Evolutionary conservation across 2,329 filamentous ascomycete genomes (phyloP).

Genomic region (Colletotrichum cuscutae): DNA sequence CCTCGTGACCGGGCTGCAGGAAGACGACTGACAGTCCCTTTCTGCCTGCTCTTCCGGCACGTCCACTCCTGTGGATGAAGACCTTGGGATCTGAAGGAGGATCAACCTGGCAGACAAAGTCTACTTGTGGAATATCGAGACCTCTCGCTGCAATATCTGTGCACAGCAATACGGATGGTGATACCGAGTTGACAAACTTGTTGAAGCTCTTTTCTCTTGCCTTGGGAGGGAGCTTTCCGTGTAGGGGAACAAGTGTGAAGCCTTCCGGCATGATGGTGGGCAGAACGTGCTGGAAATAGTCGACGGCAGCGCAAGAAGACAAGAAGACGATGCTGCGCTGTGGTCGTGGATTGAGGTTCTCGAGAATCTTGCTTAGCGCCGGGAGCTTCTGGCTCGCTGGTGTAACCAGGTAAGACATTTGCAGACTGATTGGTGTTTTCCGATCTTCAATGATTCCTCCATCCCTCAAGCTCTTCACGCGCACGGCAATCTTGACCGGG

Average conservation of each 20-base stretch:
- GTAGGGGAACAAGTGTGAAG: conserved; percentile 81
- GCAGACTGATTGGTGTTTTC: conserved; percentile 89
- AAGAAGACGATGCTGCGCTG: conserved; percentile 92
- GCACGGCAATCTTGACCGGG: conserved; percentile 93
- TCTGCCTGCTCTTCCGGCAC: conserved; percentile 89
- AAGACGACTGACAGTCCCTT: conserved; percentile 88
- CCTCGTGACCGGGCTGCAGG: conserved; percentile 84
- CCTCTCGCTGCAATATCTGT: conserved; percentile 93
- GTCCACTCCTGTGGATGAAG: conserved; percentile 92
- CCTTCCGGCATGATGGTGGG: conserved; percentile 75
- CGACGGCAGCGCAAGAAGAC: conserved; percentile 92
- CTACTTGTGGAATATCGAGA: conserved; percentile 90
- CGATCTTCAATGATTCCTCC: conserved; percentile 80
- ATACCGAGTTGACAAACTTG: conserved; percentile 79
- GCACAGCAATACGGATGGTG: conserved; percentile 85
- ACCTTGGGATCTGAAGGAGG: conserved; percentile 87
- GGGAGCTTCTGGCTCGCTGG: conserved; percentile 85
- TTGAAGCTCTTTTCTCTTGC: conserved; percentile 90
- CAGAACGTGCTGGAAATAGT: conserved; percentile 89
- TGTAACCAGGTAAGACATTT: conserved; percentile 85
- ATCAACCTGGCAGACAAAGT: conserved; percentile 90
- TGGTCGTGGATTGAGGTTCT: conserved; percentile 75
- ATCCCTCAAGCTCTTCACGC: conserved; percentile 78
- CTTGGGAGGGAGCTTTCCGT: conserved; percentile 91
- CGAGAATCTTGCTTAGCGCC: conserved; percentile 75